Conservation (phyloP, 257 asterid genomes). For the Solanum sitiens region DNA sequence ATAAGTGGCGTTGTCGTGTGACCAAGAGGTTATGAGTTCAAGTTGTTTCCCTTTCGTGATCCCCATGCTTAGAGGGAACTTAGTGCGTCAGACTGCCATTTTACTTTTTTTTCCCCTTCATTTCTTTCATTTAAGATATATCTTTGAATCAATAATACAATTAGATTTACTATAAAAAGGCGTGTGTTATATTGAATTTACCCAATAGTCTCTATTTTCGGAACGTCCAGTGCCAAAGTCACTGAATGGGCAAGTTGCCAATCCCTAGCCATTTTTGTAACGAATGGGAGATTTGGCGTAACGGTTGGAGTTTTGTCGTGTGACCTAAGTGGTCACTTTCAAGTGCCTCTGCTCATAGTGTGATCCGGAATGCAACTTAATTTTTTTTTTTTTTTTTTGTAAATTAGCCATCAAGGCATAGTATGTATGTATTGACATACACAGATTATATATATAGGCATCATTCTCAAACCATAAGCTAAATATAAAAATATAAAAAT, state of each 20-base stretch:
- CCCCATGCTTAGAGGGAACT: background rate
- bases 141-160: too few relatives aligned
- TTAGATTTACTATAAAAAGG: too few relatives aligned
- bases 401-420: background rate
- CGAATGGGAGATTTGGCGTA: background rate
- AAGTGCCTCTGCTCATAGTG: too few relatives aligned
- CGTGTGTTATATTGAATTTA: too few relatives aligned
- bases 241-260: too few relatives aligned
- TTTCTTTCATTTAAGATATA: too few relatives aligned
- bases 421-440: background rate
- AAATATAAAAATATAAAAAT: too few relatives aligned
- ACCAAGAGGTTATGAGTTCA: background rate
- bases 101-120: too few relatives aligned
- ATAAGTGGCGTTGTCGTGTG: background rate
- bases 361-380: background rate
- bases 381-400: too few relatives aligned
- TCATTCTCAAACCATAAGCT: background rate
- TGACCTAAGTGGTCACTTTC: background rate
- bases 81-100: background rate
- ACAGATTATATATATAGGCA: background rate
- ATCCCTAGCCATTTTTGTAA: too few relatives aligned
- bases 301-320: background rate
- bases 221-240: too few relatives aligned
- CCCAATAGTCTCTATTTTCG: too few relatives aligned
- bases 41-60: background rate